These are phyloP conservation scores for Cinchona pubescens DNA, from an alignment of 257 asterid species.

Conservation along the genomic window DNA sequence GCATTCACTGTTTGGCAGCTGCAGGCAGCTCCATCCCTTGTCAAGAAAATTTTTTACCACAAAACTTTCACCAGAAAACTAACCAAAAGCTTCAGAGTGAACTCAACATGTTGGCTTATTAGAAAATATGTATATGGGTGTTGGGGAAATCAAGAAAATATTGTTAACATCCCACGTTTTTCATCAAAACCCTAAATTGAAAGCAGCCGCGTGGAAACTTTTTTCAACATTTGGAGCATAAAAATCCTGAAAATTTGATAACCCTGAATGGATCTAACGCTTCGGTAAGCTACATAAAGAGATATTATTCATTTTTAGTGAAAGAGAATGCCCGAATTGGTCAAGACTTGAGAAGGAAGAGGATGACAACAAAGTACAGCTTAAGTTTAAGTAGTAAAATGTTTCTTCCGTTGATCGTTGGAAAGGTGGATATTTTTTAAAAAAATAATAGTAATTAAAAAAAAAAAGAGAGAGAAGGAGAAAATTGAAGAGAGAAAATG, in stretches of 20 bases:
- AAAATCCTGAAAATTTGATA: slow-evolving; percentile 8
- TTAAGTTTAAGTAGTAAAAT: too few relatives aligned
- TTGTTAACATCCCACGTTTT: slow-evolving; percentile 4
- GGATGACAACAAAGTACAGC: too few relatives aligned
- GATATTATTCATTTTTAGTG: neutral
- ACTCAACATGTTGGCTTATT: slow-evolving; percentile 8
- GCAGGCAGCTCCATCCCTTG: neutral
- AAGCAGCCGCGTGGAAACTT: neutral
- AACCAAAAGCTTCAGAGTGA: slow-evolving; percentile 16
- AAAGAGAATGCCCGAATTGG: neutral
- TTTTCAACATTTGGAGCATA: neutral
- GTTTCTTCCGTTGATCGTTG: too few relatives aligned
- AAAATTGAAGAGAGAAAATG: neutral
- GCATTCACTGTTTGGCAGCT: slow-evolving; percentile 31
- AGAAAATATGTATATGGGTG: neutral
- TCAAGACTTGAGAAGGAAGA: neutral
- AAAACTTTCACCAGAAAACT: slow-evolving; percentile 17
- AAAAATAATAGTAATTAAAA: too few relatives aligned
- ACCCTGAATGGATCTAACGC: slow-evolving; percentile 18
- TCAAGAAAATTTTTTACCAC: neutral
- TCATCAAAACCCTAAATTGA: slow-evolving; percentile 39
- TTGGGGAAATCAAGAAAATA: slow-evolving; percentile 9
- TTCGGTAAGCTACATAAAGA: neutral
- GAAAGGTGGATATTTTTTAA: too few relatives aligned
- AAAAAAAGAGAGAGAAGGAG: too few relatives aligned